Evolutionary conservation across 768 basidiomycete genomes (phyloP), one percentile per base, ranked within the genome.

Genomic region (Coprinopsis strossmayeri): DNA sequence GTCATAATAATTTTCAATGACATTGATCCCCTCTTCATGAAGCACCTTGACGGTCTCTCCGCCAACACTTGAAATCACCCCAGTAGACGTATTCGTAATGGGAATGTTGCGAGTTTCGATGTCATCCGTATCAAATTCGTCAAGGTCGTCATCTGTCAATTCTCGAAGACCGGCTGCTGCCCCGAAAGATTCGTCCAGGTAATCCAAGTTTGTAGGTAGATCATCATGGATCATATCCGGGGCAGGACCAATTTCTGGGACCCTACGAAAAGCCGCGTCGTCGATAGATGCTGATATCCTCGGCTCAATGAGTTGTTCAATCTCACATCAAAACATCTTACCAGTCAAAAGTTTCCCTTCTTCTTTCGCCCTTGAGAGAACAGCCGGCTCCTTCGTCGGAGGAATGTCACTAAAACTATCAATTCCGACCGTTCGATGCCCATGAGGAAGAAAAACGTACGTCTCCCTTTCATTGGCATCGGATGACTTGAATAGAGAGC

Each of bases 141-240:
- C 82, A 27, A 84, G 59, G 51, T 85, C 86, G 39, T 89, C 86
- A 48, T 87, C 87, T 25, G 73, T 71, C 44, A 87, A 71, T 59
- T 82, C 85, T 44, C 80, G 76, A 15, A 91, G 67, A 12, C 90
- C 90, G 3, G 82, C 86, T 15, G 88, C 82, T 20, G 87, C 69
- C 34, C 86, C 83, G 54, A 90, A 89, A 2, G 88, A 85, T 45
- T 78, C 79, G 54, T 92, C 90, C 39, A 98, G 71, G 59, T 94
- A 98, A 59, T 93, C 89, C 40, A 74, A 67, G 62, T 98, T 95
- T 18, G 76, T 86, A 0, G 95, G 95, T 7, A 98, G 69, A 61
- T 98, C 93, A 57, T 98, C 95, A 26, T 73, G 70, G 49, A 98
- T 84, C 81, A 96, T 82, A 64, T 97, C 95, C 12, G 89, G 83